Percentiles rank a stretch among this genome's conserved stretches.
Evolutionary conservation across 257 asterid species (phyloP).

Genomic region (Orobanche coerulescens): DNA sequence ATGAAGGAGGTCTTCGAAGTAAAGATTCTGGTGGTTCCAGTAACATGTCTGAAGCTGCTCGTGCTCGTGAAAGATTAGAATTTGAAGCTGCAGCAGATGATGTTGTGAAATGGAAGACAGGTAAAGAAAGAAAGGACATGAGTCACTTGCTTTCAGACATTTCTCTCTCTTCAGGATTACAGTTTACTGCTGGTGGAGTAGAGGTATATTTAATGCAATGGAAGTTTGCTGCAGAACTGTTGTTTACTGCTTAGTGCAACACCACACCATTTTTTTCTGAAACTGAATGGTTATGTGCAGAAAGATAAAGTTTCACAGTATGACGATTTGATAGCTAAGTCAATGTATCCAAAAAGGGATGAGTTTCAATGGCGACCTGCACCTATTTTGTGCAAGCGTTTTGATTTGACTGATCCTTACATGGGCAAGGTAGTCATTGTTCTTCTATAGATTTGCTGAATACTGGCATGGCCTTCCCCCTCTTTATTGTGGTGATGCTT

Average conservation of each 20-base stretch:
- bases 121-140: constrained; percentile 38
- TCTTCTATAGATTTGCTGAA: background rate
- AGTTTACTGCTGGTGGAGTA: constrained; percentile 58
- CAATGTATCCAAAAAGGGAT: constrained; percentile 70
- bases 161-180: constrained; percentile 49
- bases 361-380: constrained; percentile 96
- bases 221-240: background rate
- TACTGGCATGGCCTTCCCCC: background rate
- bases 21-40: constrained; percentile 82
- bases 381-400: constrained; percentile 91
- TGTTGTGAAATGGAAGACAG: constrained; percentile 46
- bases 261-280: background rate
- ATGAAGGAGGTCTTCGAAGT: constrained; percentile 84
- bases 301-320: constrained; percentile 34
- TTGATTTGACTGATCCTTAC: constrained; percentile 86
- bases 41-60: constrained; percentile 87
- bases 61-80: constrained; percentile 96
- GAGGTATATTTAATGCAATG: constrained; percentile 43
- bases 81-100: constrained; percentile 79
- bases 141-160: constrained; percentile 45
- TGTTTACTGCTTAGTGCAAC: constrained; percentile 5
- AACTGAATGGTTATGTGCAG: constrained; percentile 33
- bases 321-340: constrained; percentile 38
- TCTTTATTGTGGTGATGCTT: background rate
- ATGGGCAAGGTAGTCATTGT: constrained; percentile 75